These are phyloP conservation scores for Casuarina cunninghamiana DNA, from an alignment of 306 rosid species.

Conservation along the genomic window DNA sequence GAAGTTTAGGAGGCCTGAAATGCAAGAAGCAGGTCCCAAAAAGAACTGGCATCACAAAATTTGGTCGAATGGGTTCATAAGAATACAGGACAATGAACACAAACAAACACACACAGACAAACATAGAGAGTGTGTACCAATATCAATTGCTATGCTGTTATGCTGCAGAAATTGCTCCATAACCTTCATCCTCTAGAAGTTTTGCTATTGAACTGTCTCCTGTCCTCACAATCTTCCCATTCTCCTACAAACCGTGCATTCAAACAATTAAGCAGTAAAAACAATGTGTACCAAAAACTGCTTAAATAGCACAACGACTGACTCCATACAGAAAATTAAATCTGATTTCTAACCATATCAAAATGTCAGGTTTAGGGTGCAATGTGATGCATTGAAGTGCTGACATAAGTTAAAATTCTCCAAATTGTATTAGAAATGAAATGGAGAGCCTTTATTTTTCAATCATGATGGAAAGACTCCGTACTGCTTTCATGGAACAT, in stretches of 20 bases:
- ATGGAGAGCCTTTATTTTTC: not conserved
- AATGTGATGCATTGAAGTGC: not conserved
- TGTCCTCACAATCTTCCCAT: constrained; percentile 73
- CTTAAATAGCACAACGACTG: constrained; percentile 15
- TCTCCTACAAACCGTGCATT: constrained; percentile 45
- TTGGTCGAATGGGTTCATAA: not conserved
- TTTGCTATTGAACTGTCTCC: constrained; percentile 78
- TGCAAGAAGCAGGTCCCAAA: constrained; percentile 5
- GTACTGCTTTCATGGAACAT: not conserved
- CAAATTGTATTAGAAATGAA: not conserved
- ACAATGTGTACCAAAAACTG: not conserved
- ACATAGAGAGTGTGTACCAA: constrained; percentile 25
- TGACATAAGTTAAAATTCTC: not conserved
- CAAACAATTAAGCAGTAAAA: not conserved
- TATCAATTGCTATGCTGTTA: constrained; percentile 36
- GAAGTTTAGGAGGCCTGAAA: constrained; percentile 11
- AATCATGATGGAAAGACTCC: not conserved
- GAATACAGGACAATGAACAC: constrained; percentile 21
- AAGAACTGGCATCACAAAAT: not conserved
- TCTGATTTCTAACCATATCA: constrained; percentile 12
- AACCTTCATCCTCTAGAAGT: constrained; percentile 75
- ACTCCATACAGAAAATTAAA: constrained; percentile 4
- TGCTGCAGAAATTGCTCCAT: constrained; percentile 53
- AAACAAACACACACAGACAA: constrained; percentile 14
- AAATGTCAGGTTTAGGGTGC: not conserved